Base-by-base conservation (phyloP, 768 basidiomycete species). In the Clathrus columnatus region DNA sequence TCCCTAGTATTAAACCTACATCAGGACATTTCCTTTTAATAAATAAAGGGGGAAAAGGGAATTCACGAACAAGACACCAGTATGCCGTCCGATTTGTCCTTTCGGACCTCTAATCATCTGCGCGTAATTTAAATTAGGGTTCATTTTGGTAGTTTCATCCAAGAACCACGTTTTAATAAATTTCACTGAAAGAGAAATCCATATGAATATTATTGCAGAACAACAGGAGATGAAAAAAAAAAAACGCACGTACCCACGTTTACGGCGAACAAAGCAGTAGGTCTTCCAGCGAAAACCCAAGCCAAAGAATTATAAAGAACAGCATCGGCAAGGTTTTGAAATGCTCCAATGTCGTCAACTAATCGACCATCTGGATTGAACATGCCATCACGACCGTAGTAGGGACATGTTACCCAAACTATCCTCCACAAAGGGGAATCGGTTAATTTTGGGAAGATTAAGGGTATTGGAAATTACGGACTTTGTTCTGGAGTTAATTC, bases 291-390 rank as follows among this genome's bases (percentile, higher is more conserved):
- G 53, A 83, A 64, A 11, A 70, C 70, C 72, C 74, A 84, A 0
- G 83, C 75, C 28, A 85, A 65, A 0, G 79, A 68, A 62, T 83
- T 82, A 70, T 80, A 83, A 36, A 83, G 71, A n/a, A 80, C 72
- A 1, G 80, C 77, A 61, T 85, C 79, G 1, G 82, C 71, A 59
- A 85, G 63, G 51, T 70, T 72, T 44, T 76, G 71, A 66, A 85
- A 81, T 17, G 71, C 70, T 46, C 78, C 79, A 45, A 78, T 74
- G 59, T 82, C 66, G 65, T 82, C 74, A 57, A 85, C 70, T 17
- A 73, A 65, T 17, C 78, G 77, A 2, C 70, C 76, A 59, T 85
- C 84, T 0, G 84, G 83, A 64, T 84, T 84, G 64, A 85, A 82
- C 52, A 24, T 59, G 6, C 85, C 85, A 57, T 87, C 84, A 7